A percentile compares a stretch with the other conserved stretches of the same genome.
These are phyloP conservation scores for Candolleomyces aberdarensis DNA, from an alignment of 768 basidiomycete species.

Conservation along the genomic window DNA sequence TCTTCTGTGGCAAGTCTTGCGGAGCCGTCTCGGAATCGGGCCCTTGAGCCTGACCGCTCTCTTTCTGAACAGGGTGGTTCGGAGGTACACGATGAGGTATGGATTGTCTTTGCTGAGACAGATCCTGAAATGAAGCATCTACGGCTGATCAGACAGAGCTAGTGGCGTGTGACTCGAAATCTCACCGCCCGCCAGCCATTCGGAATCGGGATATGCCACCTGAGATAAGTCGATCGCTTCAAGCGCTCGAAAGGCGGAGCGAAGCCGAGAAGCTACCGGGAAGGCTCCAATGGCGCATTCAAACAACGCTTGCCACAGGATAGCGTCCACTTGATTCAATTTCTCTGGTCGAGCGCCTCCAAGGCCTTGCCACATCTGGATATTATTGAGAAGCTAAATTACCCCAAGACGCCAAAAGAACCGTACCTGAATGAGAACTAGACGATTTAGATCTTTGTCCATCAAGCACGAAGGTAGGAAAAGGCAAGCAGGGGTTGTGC, in stretches of 20 bases:
- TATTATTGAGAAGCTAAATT: background rate
- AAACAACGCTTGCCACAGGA: background rate
- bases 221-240: background rate
- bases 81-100: too few species aligned
- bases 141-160: too few species aligned
- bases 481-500: background rate
- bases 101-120: too few species aligned
- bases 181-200: background rate
- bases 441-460: background rate
- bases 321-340: background rate
- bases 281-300: background rate
- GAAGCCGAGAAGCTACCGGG: background rate
- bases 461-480: background rate
- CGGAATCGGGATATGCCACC: background rate
- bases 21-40: too few species aligned
- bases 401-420: background rate
- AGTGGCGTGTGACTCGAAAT: too few species aligned
- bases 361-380: too few species aligned
- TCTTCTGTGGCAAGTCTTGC: too few species aligned
- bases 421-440: background rate
- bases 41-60: too few species aligned
- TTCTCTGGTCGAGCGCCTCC: background rate
- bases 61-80: too few species aligned
- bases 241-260: background rate
- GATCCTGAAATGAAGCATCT: too few species aligned